These are phyloP conservation scores for Gamsiella multidivaricata DNA, from an alignment of 192 early-diverging fungal species.

Conservation along the genomic window DNA sequence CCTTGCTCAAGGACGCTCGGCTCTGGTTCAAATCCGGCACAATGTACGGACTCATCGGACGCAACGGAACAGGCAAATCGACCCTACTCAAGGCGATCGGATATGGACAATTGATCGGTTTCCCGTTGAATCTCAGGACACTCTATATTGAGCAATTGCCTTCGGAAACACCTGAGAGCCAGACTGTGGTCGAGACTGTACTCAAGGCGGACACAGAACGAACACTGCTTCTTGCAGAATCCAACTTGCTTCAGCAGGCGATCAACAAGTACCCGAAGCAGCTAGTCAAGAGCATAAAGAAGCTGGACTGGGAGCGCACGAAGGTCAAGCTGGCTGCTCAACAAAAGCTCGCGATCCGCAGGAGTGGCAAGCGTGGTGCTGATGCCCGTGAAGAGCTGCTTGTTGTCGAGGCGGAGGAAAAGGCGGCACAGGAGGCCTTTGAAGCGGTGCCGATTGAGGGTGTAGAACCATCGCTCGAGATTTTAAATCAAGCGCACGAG, in stretches of 20 bases:
- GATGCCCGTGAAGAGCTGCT: slow-evolving; percentile 68
- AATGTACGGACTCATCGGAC: slow-evolving; percentile 82
- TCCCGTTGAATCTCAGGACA: slow-evolving; percentile 82
- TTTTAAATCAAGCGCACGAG: slow-evolving; percentile 66
- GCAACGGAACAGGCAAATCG: slow-evolving; percentile 85
- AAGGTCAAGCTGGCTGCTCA: slow-evolving; percentile 58
- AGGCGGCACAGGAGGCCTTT: slow-evolving; percentile 45
- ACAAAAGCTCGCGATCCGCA: slow-evolving; percentile 69
- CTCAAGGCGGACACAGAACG: slow-evolving; percentile 73
- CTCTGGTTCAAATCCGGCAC: slow-evolving; percentile 81
- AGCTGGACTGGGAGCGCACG: slow-evolving; percentile 56
- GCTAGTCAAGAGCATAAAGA: slow-evolving; percentile 54
- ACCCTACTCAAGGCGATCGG: slow-evolving; percentile 73
- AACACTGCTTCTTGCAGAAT: slow-evolving; percentile 60
- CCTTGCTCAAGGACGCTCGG: slow-evolving; percentile 80
- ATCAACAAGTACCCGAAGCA: slow-evolving; percentile 59
- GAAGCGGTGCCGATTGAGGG: slow-evolving; percentile 40
- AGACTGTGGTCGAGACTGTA: slow-evolving; percentile 71
- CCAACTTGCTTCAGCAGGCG: slow-evolving; percentile 57
- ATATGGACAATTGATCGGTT: slow-evolving; percentile 75
- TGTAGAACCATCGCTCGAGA: slow-evolving; percentile 59
- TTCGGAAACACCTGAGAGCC: slow-evolving; percentile 54
- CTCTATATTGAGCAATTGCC: slow-evolving; percentile 88
- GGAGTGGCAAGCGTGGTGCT: slow-evolving; percentile 74
- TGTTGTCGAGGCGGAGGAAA: slow-evolving; percentile 49